Evolutionary conservation across 1,139 yeast species (phyloP).

Genomic region (Yamadazyma taylorii): DNA sequence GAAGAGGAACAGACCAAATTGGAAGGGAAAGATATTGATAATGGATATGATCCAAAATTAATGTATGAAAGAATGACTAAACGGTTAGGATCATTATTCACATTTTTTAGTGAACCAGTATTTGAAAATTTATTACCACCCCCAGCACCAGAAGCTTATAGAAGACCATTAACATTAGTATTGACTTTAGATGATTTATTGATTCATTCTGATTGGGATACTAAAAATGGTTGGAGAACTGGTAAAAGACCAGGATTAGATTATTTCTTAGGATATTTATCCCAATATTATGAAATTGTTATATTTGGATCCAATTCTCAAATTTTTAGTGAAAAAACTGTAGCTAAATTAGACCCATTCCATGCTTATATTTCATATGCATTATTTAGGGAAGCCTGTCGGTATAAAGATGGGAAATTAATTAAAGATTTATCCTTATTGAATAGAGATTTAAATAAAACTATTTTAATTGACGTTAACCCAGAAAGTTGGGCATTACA

Average conservation of each 20-base stretch:
- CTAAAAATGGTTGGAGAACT: slow-evolving; percentile 95
- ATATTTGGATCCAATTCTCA: slow-evolving; percentile 82
- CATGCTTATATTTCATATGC: slow-evolving; percentile 88
- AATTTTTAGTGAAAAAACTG: slow-evolving; percentile 83
- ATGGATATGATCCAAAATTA: slow-evolving; percentile 69
- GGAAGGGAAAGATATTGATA: slow-evolving; percentile 52
- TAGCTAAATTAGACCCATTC: slow-evolving; percentile 88
- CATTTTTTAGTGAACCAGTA: slow-evolving; percentile 90
- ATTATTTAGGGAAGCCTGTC: slow-evolving; percentile 86
- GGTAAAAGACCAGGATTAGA: slow-evolving; percentile 99
- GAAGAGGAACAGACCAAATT: slow-evolving; percentile 61
- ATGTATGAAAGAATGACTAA: slow-evolving; percentile 68
- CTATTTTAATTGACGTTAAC: slow-evolving; percentile 76
- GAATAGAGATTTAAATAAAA: slow-evolving; percentile 86
- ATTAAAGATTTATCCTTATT: slow-evolving; percentile 82
- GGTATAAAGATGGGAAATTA: slow-evolving; percentile 85
- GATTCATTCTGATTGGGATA: slow-evolving; percentile 90
- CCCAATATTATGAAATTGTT: slow-evolving; percentile 95
- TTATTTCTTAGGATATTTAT: slow-evolving; percentile 89
- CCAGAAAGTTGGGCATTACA: slow-evolving; percentile 74
- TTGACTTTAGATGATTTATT: slow-evolving; percentile 85
- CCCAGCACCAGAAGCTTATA: slow-evolving; percentile 88
- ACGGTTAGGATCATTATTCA: slow-evolving; percentile 73
- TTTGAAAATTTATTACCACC: slow-evolving; percentile 87
- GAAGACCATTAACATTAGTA: slow-evolving; percentile 89